Percentiles rank a stretch among this genome's conserved stretches.
phyloP scores from a whole-genome alignment of 1,284 basidiomycete species.

The Coniophora puteana region DNA sequence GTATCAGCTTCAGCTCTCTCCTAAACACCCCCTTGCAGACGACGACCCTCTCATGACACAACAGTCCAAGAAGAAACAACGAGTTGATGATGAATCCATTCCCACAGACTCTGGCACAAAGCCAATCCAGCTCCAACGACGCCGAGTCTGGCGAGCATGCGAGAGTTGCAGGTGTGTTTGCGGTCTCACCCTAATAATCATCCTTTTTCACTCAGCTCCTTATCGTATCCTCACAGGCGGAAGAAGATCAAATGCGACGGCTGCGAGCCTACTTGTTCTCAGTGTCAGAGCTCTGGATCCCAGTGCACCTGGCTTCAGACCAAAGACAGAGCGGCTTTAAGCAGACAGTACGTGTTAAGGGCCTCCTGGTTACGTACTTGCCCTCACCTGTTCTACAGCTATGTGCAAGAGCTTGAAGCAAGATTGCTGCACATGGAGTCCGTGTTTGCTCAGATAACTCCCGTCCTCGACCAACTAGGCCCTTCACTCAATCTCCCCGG shows the following conservation, averaged over 20 bases:
- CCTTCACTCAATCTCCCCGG: slow-evolving; percentile 40
- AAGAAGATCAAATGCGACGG: slow-evolving; percentile 92
- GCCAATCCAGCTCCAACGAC: slow-evolving; percentile 69
- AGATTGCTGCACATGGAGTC: slow-evolving; percentile 81
- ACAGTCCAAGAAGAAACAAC: slow-evolving; percentile 69
- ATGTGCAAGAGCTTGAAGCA: slow-evolving; percentile 84
- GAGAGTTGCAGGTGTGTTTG: slow-evolving; percentile 74
- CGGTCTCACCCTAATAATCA: too few species aligned
- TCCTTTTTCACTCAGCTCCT: slow-evolving; percentile 12
- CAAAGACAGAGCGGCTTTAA: slow-evolving; percentile 80
- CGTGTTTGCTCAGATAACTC: slow-evolving; percentile 72
- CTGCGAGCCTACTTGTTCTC: slow-evolving; percentile 77
- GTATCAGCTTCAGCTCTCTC: slow-evolving; percentile 22
- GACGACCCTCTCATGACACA: slow-evolving; percentile 49
- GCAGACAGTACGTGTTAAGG: slow-evolving; percentile 65
- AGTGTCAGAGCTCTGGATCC: slow-evolving; percentile 67
- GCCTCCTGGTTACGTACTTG: slow-evolving; percentile 12
- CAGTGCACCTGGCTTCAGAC: slow-evolving; percentile 84
- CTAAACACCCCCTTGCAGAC: slow-evolving; percentile 39
- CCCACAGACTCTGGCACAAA: slow-evolving; percentile 55
- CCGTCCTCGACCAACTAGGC: slow-evolving; percentile 68
- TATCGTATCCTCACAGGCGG: slow-evolving; percentile 43
- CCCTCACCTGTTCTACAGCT: slow-evolving; percentile 41
- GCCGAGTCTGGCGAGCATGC: slow-evolving; percentile 79
- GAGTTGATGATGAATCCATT: slow-evolving; percentile 52